These are phyloP conservation scores for Aspergillus sp. DNA, from an alignment of 2,329 filamentous ascomycete species.

Conservation along the genomic window DNA sequence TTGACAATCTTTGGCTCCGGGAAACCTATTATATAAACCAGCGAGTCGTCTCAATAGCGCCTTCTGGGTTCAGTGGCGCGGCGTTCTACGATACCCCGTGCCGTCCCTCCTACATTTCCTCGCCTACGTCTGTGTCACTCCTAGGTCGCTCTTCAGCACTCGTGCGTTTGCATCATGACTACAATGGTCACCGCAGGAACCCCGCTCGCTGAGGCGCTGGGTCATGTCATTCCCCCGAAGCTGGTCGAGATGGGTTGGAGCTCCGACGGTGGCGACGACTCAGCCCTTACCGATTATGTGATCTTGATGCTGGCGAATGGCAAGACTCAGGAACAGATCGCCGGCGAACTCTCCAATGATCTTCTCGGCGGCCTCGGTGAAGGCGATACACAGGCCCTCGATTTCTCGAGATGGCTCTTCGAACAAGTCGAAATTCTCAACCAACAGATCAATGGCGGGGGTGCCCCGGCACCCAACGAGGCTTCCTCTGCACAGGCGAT, in stretches of 20 bases:
- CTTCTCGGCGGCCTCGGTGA: conserved; percentile 76
- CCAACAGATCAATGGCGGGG: conserved; percentile 59
- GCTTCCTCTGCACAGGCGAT: conserved; percentile 29
- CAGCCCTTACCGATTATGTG: conserved; percentile 90
- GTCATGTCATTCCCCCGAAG: conserved; percentile 82
- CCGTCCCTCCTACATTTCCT: conserved; percentile 3
- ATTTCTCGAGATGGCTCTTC: conserved; percentile 94
- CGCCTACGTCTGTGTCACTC: conserved; percentile 2
- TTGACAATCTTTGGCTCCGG: not conserved
- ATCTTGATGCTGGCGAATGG: conserved; percentile 96
- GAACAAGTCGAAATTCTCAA: conserved; percentile 73
- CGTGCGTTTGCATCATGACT: conserved; percentile 59
- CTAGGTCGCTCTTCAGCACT: conserved; percentile 4
- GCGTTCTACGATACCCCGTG: not conserved
- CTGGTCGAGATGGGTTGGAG: conserved; percentile 92
- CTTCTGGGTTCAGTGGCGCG: not conserved
- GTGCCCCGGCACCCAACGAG: conserved; percentile 32
- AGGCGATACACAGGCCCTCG: conserved; percentile 77
- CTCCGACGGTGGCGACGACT: conserved; percentile 74
- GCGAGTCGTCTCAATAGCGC: not conserved
- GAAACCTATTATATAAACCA: not conserved
- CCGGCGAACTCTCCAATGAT: conserved; percentile 82
- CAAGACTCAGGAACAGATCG: conserved; percentile 87
- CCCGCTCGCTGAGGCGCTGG: conserved; percentile 81
- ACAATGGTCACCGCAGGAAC: conserved; percentile 75